phyloP scores from a whole-genome alignment of 192 early-diverging fungal species.

The Linnemannia zychae region DNA sequence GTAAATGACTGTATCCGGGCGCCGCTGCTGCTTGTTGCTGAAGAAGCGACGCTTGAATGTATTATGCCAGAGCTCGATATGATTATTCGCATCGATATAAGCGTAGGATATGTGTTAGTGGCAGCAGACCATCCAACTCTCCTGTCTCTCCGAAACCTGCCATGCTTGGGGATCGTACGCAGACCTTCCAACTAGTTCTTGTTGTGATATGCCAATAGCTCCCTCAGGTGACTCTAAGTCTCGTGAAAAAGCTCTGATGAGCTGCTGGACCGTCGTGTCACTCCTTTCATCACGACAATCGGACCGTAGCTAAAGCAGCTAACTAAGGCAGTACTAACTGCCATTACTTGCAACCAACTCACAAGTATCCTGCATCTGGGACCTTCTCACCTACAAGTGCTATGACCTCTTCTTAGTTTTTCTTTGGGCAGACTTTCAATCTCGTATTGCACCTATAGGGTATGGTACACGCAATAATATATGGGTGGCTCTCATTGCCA shows the following conservation, averaged over 20 bases:
- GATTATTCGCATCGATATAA: slow-evolving; percentile 18
- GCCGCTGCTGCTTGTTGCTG: slow-evolving; percentile 16
- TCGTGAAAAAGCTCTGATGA: background rate
- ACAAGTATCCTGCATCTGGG: too few relatives aligned
- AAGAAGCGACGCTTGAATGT: slow-evolving; percentile 22
- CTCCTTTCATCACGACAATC: background rate
- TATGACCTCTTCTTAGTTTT: background rate
- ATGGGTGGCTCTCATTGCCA: slow-evolving; percentile 7
- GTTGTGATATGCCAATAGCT: background rate
- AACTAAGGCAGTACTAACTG: too few relatives aligned
- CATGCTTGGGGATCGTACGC: too few relatives aligned
- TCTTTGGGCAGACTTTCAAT: background rate
- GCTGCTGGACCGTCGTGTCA: background rate
- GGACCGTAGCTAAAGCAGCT: background rate
- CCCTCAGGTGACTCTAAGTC: background rate
- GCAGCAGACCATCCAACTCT: slow-evolving; percentile 16
- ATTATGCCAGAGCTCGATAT: slow-evolving; percentile 27
- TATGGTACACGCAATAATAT: too few relatives aligned
- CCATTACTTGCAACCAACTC: too few relatives aligned
- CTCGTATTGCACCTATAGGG: slow-evolving; percentile 8
- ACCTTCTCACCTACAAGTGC: background rate
- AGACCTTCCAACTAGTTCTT: slow-evolving; percentile 1
- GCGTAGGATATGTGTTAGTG: slow-evolving; percentile 6
- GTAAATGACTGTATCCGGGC: slow-evolving; percentile 22
- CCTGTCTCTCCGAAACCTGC: background rate